Evolutionary conservation across 768 basidiomycete genomes (phyloP).

Genomic region (Suillus variegatus): DNA sequence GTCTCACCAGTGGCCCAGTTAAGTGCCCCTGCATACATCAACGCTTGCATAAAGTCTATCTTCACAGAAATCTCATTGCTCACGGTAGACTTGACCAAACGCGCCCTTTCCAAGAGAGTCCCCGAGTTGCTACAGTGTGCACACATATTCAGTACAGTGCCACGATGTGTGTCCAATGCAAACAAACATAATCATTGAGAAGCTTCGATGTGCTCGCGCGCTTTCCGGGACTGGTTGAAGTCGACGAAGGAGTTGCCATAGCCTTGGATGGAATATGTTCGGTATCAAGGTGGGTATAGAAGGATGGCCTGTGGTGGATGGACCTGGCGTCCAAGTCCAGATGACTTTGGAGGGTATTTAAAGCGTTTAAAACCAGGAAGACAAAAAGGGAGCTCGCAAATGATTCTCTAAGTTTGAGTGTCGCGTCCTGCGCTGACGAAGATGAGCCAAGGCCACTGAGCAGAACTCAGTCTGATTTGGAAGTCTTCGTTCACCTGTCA

Average conservation of each 20-base stretch:
- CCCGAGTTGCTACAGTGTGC: slow-evolving; percentile 76
- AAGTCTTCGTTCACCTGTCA: slow-evolving; percentile 18
- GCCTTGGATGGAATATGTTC: slow-evolving; percentile 1
- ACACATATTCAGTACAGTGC: slow-evolving; percentile 10
- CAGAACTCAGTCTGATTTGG: slow-evolving; percentile 30
- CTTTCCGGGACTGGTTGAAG: slow-evolving; percentile 24
- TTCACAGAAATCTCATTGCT: slow-evolving; percentile 33
- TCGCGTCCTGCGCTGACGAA: slow-evolving; percentile 40
- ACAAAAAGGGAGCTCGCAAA: slow-evolving; percentile 17
- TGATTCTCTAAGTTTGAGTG: slow-evolving; percentile 19
- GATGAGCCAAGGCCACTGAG: slow-evolving; percentile 13
- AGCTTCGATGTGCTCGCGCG: slow-evolving; percentile 47
- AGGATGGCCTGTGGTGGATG: not conserved
- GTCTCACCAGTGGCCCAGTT: slow-evolving; percentile 98
- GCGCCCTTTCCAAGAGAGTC: slow-evolving; percentile 97
- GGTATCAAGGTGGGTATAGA: slow-evolving; percentile 10
- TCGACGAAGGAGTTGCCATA: slow-evolving; percentile 27
- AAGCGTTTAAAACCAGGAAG: slow-evolving; percentile 1
- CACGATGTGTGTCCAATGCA: slow-evolving; percentile 4
- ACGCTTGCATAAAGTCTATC: slow-evolving; percentile 10
- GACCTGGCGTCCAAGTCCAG: slow-evolving; percentile 2
- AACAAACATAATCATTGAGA: slow-evolving; percentile 65
- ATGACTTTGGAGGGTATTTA: not conserved
- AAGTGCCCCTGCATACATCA: slow-evolving; percentile 60
- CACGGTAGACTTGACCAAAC: slow-evolving; percentile 96